Percentiles rank a stretch among this genome's conserved stretches.
Evolutionary conservation across 495 filamentous ascomycete species (phyloP).

Genomic region (Xylaria grammica): DNA sequence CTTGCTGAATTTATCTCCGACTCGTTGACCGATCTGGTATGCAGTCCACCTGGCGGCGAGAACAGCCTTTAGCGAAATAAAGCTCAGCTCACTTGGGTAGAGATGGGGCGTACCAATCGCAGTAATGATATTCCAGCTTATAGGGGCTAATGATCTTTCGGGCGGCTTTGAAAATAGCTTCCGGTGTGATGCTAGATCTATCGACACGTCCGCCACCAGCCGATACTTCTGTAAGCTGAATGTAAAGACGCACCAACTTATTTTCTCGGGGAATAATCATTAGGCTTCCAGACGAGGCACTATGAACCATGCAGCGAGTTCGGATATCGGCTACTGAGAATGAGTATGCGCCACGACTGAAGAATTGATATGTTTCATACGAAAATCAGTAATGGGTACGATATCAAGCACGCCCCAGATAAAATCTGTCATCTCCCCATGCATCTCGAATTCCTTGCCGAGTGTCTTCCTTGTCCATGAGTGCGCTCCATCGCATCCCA

Average conservation of each 20-base stretch:
- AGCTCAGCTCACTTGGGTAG: not conserved
- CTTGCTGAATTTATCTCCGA: slow-evolving; percentile 66
- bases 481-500: slow-evolving; percentile 72
- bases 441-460: slow-evolving; percentile 54
- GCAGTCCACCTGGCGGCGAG: slow-evolving; percentile 43
- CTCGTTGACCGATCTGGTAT: slow-evolving; percentile 74
- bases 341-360: slow-evolving; percentile 10
- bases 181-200: slow-evolving; percentile 62
- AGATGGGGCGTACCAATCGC: slow-evolving; percentile 56
- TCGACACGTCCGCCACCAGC: slow-evolving; percentile 46
- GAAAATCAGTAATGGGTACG: slow-evolving; percentile 70
- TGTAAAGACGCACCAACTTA: slow-evolving; percentile 68
- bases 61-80: not conserved
- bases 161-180: slow-evolving; percentile 63
- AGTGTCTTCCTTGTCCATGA: slow-evolving; percentile 64
- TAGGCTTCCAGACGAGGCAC: slow-evolving; percentile 64
- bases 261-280: slow-evolving; percentile 74
- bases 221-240: slow-evolving; percentile 64
- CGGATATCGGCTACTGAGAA: slow-evolving; percentile 62
- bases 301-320: slow-evolving; percentile 70
- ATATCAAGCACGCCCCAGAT: slow-evolving; percentile 72
- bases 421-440: slow-evolving; percentile 68
- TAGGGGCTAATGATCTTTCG: slow-evolving; percentile 66
- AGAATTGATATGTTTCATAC: slow-evolving; percentile 34
- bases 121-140: slow-evolving; percentile 62